Conservation (phyloP, 257 asterid species). For the Cinchona pubescens region DNA sequence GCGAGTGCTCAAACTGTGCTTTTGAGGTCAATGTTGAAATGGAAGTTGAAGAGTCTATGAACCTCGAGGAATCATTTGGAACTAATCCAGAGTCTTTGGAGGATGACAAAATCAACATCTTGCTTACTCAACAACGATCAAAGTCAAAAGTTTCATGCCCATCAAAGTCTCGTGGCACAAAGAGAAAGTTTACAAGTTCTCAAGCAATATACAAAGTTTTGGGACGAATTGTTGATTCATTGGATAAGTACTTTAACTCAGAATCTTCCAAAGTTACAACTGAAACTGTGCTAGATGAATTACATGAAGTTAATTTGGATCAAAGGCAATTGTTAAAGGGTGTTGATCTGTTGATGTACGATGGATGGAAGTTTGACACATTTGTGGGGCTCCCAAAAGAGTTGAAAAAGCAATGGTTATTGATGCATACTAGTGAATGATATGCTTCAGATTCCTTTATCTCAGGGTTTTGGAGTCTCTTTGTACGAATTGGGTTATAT, state of each 20-base stretch:
- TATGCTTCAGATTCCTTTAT: no score
- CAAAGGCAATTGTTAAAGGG: background rate
- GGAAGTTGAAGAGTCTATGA: background rate
- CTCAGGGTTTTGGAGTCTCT: no score
- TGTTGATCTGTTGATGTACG: background rate
- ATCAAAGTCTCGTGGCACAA: background rate
- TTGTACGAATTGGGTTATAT: no score
- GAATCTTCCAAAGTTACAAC: background rate
- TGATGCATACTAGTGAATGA: background rate
- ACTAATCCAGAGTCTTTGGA: background rate
- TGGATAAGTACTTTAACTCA: background rate
- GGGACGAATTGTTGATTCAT: background rate
- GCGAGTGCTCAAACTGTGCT: background rate
- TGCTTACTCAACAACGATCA: background rate
- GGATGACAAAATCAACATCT: background rate
- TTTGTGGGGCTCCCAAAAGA: background rate
- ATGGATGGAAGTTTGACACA: background rate
- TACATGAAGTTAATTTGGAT: background rate
- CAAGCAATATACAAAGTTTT: background rate
- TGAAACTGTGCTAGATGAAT: background rate
- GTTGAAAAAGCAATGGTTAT: background rate
- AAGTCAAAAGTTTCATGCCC: background rate
- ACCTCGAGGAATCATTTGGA: background rate
- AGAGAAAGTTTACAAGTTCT: no score
- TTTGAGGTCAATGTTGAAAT: background rate